phyloP scores from a whole-genome alignment of 1,139 yeast genomes.

The Williopsis jadinii region DNA sequence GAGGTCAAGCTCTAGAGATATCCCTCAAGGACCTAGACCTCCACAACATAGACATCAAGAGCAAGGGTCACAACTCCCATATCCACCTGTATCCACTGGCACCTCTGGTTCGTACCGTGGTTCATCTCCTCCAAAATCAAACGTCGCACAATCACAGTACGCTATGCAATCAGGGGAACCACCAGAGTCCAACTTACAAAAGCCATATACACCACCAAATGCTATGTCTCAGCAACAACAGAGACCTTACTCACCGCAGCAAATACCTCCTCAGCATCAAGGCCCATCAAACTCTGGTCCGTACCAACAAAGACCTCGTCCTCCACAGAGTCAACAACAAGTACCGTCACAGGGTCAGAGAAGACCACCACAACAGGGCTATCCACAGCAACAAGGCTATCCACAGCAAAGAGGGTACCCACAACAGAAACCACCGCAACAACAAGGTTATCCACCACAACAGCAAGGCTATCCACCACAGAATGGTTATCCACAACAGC shows the following conservation, averaged over 20 bases:
- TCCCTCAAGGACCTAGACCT: too few species aligned
- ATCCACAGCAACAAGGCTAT: slow-evolving; percentile 1
- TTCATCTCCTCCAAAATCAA: too few species aligned
- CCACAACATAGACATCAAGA: too few species aligned
- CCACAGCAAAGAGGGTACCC: slow-evolving; percentile 6
- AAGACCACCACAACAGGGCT: slow-evolving; percentile 4
- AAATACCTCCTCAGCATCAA: slow-evolving; percentile 1
- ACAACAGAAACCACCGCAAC: not conserved
- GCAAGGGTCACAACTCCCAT: too few species aligned
- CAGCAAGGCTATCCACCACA: slow-evolving; percentile 5
- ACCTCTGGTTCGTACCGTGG: too few species aligned
- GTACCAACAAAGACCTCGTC: too few species aligned
- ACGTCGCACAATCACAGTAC: too few species aligned
- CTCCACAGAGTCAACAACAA: too few species aligned
- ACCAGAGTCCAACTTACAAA: slow-evolving; percentile 1
- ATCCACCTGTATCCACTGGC: too few species aligned
- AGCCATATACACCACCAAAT: slow-evolving; percentile 3
- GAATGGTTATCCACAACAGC: slow-evolving; percentile 6
- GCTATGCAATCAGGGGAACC: too few species aligned
- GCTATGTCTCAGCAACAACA: slow-evolving; percentile 4
- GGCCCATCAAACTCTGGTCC: not conserved
- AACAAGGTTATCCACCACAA: slow-evolving; percentile 2
- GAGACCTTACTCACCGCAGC: not conserved
- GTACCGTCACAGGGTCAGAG: too few species aligned
- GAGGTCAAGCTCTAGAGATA: too few species aligned